Evolutionary conservation across 2,329 filamentous ascomycete species (phyloP), one percentile per base, ranked within the genome.

Genomic region (Sporothrix phasma): DNA sequence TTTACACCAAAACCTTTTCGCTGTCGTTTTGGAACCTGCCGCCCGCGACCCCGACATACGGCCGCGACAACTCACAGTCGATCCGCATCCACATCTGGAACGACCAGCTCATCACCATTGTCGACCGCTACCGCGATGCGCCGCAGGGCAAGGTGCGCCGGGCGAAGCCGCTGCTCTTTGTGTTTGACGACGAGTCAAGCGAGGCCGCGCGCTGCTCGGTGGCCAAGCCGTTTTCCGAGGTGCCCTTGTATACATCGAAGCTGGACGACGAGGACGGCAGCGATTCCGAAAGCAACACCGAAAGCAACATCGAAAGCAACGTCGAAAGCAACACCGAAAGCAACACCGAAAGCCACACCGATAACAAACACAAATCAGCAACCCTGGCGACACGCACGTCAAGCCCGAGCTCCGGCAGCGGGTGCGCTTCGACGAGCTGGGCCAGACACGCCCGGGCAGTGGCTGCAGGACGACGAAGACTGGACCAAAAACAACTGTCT

Each of bases 41-140:
- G 45, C 64, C 47, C 37, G 47, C 54, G 31, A 19, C 56, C 19
- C 56, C 64, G 4, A 19, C 51, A 7, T n/a, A 43, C 7, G 39
- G 49, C 49, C 31, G 34, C 15, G 60, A 54, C 17, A 34, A 31
- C 24, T 45, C 17, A 5, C 34, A 51, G 24, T 5, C 34, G 13
- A 59, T 65, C 26, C 49, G n/a, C 11, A 45, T 64, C 53, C 67
- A 67, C 39, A 49, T 68, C 22, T 69, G 68, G 68, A 66, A 68
- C 63, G 67, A 65, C 64, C 67, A 68, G 68, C 29, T 68, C 39
- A 37, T 68, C 22, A 63, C 59, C 1, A 22, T 68, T 29, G 26
- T 66, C 11, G 66, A 68, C 63, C 67, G 66, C 3, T 62, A 63
- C 49, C 45, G 53, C 15, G 66, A 67, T 2, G 37, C 63, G 15